Evolutionary conservation across 306 rosid species (phyloP).

Genomic region (Benincasa hispida): DNA sequence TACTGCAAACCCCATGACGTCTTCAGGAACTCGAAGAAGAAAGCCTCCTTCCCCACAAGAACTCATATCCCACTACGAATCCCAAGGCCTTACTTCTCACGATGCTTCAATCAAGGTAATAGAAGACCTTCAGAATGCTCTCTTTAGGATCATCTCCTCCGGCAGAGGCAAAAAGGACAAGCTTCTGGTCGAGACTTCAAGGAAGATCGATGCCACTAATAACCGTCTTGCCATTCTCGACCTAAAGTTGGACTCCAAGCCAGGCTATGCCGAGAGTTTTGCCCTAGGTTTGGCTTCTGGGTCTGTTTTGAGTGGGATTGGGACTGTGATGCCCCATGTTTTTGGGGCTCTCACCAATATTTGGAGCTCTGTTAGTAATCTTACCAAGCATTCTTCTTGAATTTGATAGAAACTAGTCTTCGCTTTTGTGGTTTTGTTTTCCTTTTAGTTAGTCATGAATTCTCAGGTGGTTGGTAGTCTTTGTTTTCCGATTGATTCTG

Average conservation of each 20-base stretch:
- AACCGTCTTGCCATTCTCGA: slow-evolving; percentile 43
- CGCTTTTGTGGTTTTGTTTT: not conserved
- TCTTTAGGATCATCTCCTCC: slow-evolving; percentile 54
- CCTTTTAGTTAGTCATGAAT: not conserved
- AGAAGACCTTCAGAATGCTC: slow-evolving; percentile 72
- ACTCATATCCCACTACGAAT: slow-evolving; percentile 63
- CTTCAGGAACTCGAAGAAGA: slow-evolving; percentile 15
- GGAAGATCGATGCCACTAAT: slow-evolving; percentile 44
- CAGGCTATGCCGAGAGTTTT: slow-evolving; percentile 48
- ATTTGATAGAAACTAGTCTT: not conserved
- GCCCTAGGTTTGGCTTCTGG: slow-evolving; percentile 74
- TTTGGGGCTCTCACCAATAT: slow-evolving; percentile 37
- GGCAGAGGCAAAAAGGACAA: slow-evolving; percentile 51
- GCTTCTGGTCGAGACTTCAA: slow-evolving; percentile 36
- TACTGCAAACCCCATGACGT: not conserved
- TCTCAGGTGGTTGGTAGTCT: not conserved
- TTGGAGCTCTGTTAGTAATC: slow-evolving; percentile 42
- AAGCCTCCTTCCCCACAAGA: slow-evolving; percentile 52
- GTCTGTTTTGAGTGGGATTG: slow-evolving; percentile 41
- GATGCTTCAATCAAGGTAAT: slow-evolving; percentile 76
- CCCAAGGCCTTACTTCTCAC: slow-evolving; percentile 51
- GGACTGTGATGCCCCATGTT: slow-evolving; percentile 39
- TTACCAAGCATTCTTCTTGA: slow-evolving; percentile 26
- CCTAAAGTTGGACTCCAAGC: slow-evolving; percentile 78
- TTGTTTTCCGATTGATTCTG: not conserved